phyloP scores from a whole-genome alignment of 1,284 basidiomycete species.

The Phellinidium pouzarii region DNA sequence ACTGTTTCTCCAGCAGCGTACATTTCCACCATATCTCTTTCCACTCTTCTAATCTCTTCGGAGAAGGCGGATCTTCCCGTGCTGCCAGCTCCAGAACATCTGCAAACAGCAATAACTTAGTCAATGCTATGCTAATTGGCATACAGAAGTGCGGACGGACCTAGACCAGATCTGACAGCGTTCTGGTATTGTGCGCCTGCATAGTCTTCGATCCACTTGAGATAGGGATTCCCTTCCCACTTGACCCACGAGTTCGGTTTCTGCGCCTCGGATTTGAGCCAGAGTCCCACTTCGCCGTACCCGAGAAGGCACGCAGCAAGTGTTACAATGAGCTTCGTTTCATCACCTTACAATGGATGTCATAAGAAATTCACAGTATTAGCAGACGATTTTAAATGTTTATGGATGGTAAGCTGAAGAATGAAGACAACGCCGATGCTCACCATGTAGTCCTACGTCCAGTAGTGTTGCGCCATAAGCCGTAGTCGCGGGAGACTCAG shows the following conservation, averaged over 20 bases:
- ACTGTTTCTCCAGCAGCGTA: slow-evolving; percentile 74
- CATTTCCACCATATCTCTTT: slow-evolving; percentile 72
- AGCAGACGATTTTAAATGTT: background rate
- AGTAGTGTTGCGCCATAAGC: slow-evolving; percentile 86
- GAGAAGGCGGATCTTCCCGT: slow-evolving; percentile 58
- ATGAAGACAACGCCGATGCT: slow-evolving; percentile 6
- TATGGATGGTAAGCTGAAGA: background rate
- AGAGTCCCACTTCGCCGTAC: slow-evolving; percentile 92
- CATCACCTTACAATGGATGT: slow-evolving; percentile 48
- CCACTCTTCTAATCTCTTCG: slow-evolving; percentile 58
- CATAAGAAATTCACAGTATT: background rate
- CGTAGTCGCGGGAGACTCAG: slow-evolving; percentile 65
- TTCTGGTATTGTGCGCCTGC: slow-evolving; percentile 61
- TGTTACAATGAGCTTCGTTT: slow-evolving; percentile 71
- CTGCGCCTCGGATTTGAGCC: slow-evolving; percentile 54
- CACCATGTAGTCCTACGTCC: slow-evolving; percentile 68
- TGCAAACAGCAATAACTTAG: slow-evolving; percentile 26
- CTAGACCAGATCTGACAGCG: slow-evolving; percentile 67
- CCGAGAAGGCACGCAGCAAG: slow-evolving; percentile 85
- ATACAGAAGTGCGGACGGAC: slow-evolving; percentile 34
- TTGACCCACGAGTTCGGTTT: slow-evolving; percentile 46
- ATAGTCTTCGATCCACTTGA: slow-evolving; percentile 82
- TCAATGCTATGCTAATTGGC: background rate
- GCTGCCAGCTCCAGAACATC: slow-evolving; percentile 59
- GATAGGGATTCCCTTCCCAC: slow-evolving; percentile 66